Evolutionary conservation across 345 rosid species (phyloP).

Genomic region (Citrus inodora): DNA sequence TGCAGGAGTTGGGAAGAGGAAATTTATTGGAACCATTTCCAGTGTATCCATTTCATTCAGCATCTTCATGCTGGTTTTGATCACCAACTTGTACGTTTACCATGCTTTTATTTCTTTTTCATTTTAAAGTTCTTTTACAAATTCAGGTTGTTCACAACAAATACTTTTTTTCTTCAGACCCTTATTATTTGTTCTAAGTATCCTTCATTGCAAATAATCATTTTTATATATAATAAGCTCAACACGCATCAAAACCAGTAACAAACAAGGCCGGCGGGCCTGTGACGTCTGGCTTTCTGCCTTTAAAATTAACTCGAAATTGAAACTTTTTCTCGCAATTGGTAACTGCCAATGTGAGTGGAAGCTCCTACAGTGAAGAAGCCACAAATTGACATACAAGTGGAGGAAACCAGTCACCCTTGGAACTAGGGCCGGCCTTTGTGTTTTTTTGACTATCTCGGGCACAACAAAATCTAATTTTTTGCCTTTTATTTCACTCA

Average conservation of each 20-base stretch:
- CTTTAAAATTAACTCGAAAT: not conserved
- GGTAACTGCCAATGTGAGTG: too few species aligned
- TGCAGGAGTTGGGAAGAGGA: constrained; percentile 70
- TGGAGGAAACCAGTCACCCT: not conserved
- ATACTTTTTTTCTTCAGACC: not conserved
- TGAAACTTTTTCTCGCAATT: not conserved
- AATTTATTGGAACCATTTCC: constrained; percentile 71
- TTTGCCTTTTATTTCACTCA: not conserved
- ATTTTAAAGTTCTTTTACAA: not conserved
- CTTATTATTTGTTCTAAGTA: not conserved
- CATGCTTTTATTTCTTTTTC: not conserved
- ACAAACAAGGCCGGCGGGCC: not conserved
- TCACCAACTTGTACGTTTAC: constrained; percentile 44
- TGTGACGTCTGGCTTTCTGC: not conserved
- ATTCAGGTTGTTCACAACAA: not conserved
- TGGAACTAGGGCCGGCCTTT: not conserved
- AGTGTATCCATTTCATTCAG: constrained; percentile 53
- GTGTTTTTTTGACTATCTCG: not conserved
- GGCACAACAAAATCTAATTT: not conserved
- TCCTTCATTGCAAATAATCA: not conserved
- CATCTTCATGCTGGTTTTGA: constrained; percentile 51
- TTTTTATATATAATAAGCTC: not conserved
- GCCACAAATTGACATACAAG: not conserved
- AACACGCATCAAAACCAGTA: not conserved
- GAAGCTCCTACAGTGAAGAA: not conserved